Evolutionary conservation across 306 rosid species (phyloP), one percentile per base, ranked within the genome.

Genomic region (Sicyos edulis): DNA sequence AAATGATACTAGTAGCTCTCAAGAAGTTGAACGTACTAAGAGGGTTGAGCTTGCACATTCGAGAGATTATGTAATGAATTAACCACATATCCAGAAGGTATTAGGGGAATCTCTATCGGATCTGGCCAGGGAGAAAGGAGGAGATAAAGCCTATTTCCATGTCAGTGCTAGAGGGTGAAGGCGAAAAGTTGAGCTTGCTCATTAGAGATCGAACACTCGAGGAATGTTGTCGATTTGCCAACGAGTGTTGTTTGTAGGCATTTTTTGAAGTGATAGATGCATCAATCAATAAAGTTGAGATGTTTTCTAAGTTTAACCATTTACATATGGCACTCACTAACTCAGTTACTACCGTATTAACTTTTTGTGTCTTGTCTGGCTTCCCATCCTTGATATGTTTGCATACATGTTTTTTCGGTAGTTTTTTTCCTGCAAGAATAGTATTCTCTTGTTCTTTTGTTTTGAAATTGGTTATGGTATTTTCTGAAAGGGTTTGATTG

Each of bases 401-500:
- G n/a, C 51, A 22, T 40, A 71, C 69, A 44, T 66, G 17, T 8
- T 45, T 47, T 40, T 45, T 65, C 19, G 11, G 54, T 20, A 3
- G 22, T 44, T 49, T 47, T 65, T 66, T 67, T 50, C 10, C 45
- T 45, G 55, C 55, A 20, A 20, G 12, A 45, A 22, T 10, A 47
- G 11, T 24, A 13, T 68, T 50, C 42, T 14, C 4, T 15, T 22
- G 11, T 66, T 45, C 11, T 49, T 68, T 22, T 14, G 14, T 22
- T 26, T 26, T 26, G 29, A 26, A 1, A 17, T 68, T 24, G 54
- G 58, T 68, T 22, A 15, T 22, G n/a, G 44, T 1, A 8, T 49
- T 68, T 68, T 68, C 44, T 68, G 11, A 68, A 68, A 68, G 5
- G 58, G 21, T 14, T 68, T 68, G 54, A 15, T 68, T 68, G 73